Evolutionary conservation across 805 yeast species (phyloP).

Genomic region (Barnettozyma pratensis): DNA sequence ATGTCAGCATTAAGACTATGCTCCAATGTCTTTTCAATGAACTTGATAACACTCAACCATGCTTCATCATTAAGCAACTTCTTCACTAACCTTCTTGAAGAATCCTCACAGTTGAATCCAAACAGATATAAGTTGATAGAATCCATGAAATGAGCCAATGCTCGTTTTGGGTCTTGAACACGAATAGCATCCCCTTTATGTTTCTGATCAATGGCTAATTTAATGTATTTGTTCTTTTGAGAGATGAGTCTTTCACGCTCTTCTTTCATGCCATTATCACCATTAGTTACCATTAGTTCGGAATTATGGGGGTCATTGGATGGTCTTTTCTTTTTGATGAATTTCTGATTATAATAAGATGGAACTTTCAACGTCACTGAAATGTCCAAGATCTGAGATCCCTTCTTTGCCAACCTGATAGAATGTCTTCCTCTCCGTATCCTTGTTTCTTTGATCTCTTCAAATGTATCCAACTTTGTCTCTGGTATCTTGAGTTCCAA

Average conservation of each 20-base stretch:
- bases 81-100: slow-evolving; percentile 9
- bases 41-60: slow-evolving; percentile 16
- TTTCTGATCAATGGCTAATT: slow-evolving; percentile 9
- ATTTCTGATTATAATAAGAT: slow-evolving; percentile 6
- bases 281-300: no score
- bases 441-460: neutral
- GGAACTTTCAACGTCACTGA: slow-evolving; percentile 15
- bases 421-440: neutral
- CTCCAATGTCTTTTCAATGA: slow-evolving; percentile 12
- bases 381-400: neutral
- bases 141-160: slow-evolving; percentile 14
- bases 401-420: neutral
- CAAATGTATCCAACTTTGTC: neutral
- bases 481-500: neutral
- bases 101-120: slow-evolving; percentile 21
- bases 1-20: slow-evolving; percentile 2
- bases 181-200: slow-evolving; percentile 17
- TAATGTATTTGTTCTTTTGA: slow-evolving; percentile 1
- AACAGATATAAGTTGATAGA: slow-evolving; percentile 17
- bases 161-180: neutral
- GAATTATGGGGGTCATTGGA: no score
- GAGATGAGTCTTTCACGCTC: neutral
- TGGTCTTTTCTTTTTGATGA: no score
- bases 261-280: neutral
- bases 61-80: slow-evolving; percentile 11